Conservation (phyloP, 768 basidiomycete species). For the Russula abietina region DNA sequence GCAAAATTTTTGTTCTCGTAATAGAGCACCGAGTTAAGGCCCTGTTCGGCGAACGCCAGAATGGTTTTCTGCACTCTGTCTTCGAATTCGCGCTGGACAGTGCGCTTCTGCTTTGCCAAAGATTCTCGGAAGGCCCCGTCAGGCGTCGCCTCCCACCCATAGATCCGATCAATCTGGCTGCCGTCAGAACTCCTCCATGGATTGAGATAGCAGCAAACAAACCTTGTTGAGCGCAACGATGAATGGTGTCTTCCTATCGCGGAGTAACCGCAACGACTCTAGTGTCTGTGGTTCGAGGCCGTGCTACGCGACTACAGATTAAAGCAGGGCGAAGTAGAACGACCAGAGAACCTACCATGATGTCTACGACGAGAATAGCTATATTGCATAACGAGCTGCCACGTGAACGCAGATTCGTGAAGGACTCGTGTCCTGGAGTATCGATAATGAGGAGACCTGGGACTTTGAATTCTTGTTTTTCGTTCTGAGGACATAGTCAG, state of each 20-base stretch:
- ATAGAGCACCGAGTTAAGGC: conserved; percentile 89
- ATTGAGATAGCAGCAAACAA: conserved; percentile 17
- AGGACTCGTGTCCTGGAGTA: conserved; percentile 98
- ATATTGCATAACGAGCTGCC: conserved; percentile 98
- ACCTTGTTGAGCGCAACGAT: conserved; percentile 97
- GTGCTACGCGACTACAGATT: conserved; percentile 52
- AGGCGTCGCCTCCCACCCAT: conserved; percentile 87
- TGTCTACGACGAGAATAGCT: conserved; percentile 97
- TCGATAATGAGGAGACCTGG: conserved; percentile 96
- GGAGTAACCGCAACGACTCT: conserved; percentile 87
- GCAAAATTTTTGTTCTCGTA: conserved; percentile 97
- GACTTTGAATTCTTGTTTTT: conserved; percentile 86
- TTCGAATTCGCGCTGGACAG: conserved; percentile 88
- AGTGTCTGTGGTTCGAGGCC: conserved; percentile 97
- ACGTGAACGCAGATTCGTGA: conserved; percentile 91
- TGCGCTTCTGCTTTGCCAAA: conserved; percentile 67
- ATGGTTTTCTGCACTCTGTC: conserved; percentile 80
- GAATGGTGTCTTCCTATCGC: conserved; percentile 94
- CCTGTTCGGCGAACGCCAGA: conserved; percentile 95
- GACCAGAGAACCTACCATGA: conserved; percentile 58
- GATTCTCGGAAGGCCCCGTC: conserved; percentile 92
- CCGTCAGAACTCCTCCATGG: conserved; percentile 4
- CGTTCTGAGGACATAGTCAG: conserved; percentile 44
- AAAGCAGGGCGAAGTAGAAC: conserved; percentile 2
- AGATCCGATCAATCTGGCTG: conserved; percentile 90